Base-by-base conservation (phyloP, 1,284 basidiomycete genomes). In the Sanghuangporus baumii region DNA sequence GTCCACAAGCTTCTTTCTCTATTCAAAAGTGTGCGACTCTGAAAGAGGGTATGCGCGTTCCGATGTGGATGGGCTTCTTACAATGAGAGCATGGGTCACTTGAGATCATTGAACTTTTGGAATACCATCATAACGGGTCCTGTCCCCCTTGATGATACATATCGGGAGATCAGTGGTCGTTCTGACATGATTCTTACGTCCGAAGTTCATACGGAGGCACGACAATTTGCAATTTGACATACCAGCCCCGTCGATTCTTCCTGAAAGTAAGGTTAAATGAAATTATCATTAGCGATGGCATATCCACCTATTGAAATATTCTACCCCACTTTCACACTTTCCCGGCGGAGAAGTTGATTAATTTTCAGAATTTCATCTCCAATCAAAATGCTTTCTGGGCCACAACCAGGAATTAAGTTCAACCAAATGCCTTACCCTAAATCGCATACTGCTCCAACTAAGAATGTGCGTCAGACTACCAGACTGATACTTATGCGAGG, bases 111-210 rank as follows among this genome's bases (percentile, higher is more conserved):
- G 16, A 4, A 11, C 16, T n/a, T 54, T 14, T 7, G 36, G 50
- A 9, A 54, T 14, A 2, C 11, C 8, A 9, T 11, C 12, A 14
- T 36, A 12, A 18, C 12, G 6, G 52, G 34, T 54, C 31, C 52
- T 31, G 26, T 31, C 34, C 6, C 7, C 23, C 51, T 26, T 9
- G 8, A 37, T 36, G 31, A 4, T 54, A 11, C 52, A 31, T 54
- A 54, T 54, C 52, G 52, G 52, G 34, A 54, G 52, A 54, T 54
- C 52, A 54, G 52, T 37, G 31, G 31, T n/a, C 37, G 52, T 54
- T 54, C 36, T 34, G 16, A 14, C 34, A 34, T 14, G 37, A 8
- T 38, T 23, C 52, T 54, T 37, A 26, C 14, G 52, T 12, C 1
- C 43, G 43, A 46, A 46, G 43, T n/a, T n/a, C 43, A 31, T 46